Conservation (phyloP, 169 alveolate species). For the Ichthyophthirius multifiliis region DNA sequence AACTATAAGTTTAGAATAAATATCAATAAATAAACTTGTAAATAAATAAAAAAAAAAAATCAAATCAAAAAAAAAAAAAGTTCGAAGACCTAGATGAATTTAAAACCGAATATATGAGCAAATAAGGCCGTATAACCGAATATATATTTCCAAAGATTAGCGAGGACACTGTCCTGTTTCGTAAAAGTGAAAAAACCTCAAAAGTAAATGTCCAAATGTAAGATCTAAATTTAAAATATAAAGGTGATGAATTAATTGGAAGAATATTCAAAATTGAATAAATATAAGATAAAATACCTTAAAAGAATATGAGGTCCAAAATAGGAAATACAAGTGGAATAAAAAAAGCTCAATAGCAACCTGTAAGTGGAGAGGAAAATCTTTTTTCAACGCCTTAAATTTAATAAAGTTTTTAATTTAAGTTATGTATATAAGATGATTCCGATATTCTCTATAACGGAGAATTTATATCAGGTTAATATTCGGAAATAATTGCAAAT, state of each 20-base stretch:
- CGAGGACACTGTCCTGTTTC: slow-evolving; percentile 24
- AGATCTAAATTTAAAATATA: slow-evolving; percentile 9
- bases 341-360: background rate
- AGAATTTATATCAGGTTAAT: background rate
- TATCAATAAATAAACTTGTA: slow-evolving; percentile 9
- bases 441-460: background rate
- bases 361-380: background rate
- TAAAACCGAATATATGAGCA: background rate
- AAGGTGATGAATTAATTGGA: slow-evolving; percentile 3
- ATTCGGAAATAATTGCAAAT: background rate
- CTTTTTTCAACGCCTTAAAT: too few relatives aligned
- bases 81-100: slow-evolving; percentile 6
- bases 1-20: slow-evolving; percentile 6
- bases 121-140: slow-evolving; percentile 27
- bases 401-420: background rate
- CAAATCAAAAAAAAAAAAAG: background rate
- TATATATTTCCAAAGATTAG: slow-evolving; percentile 16
- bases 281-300: background rate
- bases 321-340: background rate
- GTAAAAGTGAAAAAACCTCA: slow-evolving; percentile 6
- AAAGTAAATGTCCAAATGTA: slow-evolving; percentile 8
- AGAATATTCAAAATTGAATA: background rate
- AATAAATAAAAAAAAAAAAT: background rate
- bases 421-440: background rate
- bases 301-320: too few relatives aligned